Evolutionary conservation across 805 yeast genomes (phyloP), one percentile per base, ranked within the genome.

Genomic region (Lachancea lanzarotensis): DNA sequence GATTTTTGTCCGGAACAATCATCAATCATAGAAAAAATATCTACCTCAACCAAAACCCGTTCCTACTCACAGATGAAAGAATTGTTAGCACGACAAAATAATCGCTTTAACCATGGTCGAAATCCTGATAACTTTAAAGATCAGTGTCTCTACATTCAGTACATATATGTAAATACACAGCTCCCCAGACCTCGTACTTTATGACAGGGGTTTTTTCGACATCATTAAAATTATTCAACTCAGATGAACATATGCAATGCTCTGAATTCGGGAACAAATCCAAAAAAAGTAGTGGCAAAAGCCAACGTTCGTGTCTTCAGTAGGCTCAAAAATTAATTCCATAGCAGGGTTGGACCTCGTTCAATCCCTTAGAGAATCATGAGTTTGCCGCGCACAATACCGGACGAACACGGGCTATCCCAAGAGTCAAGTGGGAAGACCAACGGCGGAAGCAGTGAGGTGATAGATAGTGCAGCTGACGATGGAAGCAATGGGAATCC

Each of bases 361-460:
- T 26, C 30, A n/a, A 25, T 29, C 20, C 39, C 5, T 6, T 12
- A 3, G 19, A 36, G 39, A 22, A 36, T 13, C 19, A 44, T 44
- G 43, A 44, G 47, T 22, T 22, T 39, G 43, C 34, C 47, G 34
- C 40, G 29, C 11, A 31, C 42, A n/a, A 26, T 43, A 10, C 27
- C 29, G 25, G 47, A 44, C 13, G 47, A 44, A 26, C 35, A 35
- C 20, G 47, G 26, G 31, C 25, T 25, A 17, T 25, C 19, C 9
- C n/a, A 10, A 3, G 31, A 6, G 13, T 5, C 15, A 8, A 36
- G 20, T 25, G 39, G 31, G 11, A 36, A 36, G 16, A 11, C 18
- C 20, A 19, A 35, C 15, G 34, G 40, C 8, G 44, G 34, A 9
- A 12, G 10, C 33, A 22, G 4, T 32, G 32, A n/a, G 32, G 25